phyloP scores from a whole-genome alignment of 345 rosid species.

The Alliaria petiolata region DNA sequence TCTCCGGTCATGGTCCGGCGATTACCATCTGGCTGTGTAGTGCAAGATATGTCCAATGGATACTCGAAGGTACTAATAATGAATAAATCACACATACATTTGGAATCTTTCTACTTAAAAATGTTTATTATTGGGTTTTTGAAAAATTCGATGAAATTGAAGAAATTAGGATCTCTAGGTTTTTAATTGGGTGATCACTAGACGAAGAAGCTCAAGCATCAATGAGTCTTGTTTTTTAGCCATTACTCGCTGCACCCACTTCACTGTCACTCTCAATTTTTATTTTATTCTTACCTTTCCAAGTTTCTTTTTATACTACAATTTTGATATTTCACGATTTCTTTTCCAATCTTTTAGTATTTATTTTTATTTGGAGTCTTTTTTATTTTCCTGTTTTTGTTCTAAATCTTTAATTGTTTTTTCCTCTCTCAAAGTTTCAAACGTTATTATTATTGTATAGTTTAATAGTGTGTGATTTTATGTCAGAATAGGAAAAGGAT shows the following conservation, averaged over 20 bases:
- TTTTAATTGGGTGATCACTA: conserved; percentile 32
- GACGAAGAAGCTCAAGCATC: conserved; percentile 39
- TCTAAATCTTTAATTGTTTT: background rate
- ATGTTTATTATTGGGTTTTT: background rate
- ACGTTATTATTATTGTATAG: background rate
- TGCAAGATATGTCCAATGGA: conserved; percentile 95
- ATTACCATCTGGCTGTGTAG: conserved; percentile 94
- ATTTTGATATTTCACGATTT: background rate
- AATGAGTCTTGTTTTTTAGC: conserved; percentile 37
- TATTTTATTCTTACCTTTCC: background rate
- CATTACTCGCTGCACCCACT: conserved; percentile 37
- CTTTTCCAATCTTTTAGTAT: background rate
- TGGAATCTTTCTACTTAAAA: conserved; percentile 4
- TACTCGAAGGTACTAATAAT: conserved; percentile 68
- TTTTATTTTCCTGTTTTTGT: background rate
- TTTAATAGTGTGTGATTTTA: background rate
- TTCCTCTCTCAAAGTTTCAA: background rate
- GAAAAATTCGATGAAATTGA: conserved; percentile 17
- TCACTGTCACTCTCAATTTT: conserved; percentile 30
- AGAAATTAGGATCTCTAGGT: conserved; percentile 31
- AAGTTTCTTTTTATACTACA: background rate
- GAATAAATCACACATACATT: background rate
- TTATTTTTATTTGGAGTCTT: background rate
- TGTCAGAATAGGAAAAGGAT: conserved; percentile 13
- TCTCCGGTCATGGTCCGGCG: conserved; percentile 51